Percentiles rank a stretch among this genome's conserved stretches.
Conservation (phyloP, 2,329 filamentous ascomycete species). For the Fusarium redolens region DNA sequence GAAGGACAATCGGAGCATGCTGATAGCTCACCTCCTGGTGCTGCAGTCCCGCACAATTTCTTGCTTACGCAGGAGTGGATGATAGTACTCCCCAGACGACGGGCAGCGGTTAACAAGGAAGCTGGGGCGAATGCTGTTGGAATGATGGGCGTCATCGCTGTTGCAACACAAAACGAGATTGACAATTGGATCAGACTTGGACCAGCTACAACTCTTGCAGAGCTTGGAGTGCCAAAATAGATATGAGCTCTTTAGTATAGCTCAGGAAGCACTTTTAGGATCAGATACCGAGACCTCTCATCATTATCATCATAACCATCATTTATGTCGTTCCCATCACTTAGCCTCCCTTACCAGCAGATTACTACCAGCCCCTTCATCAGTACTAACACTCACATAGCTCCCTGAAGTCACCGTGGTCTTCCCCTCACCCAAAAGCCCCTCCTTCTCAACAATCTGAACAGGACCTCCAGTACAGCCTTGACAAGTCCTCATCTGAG, state of each 20-base stretch:
- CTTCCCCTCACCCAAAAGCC: neutral
- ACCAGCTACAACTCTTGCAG: neutral
- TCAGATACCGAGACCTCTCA: accelerated
- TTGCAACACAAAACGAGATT: neutral
- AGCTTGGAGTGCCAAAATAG: neutral
- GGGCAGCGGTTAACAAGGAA: neutral
- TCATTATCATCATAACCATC: neutral
- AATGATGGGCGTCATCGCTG: neutral
- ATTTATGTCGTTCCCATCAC: accelerated
- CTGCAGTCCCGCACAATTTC: neutral
- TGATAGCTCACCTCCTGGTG: accelerated
- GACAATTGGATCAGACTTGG: neutral
- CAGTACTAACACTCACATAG: neutral
- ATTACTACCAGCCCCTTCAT: neutral
- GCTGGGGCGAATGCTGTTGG: neutral
- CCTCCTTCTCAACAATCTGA: neutral
- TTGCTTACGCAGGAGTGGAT: neutral
- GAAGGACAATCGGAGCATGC: neutral
- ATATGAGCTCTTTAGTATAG: accelerated
- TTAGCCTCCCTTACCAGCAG: accelerated
- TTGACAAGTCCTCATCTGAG: neutral
- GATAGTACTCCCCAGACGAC: neutral
- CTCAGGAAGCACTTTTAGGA: neutral
- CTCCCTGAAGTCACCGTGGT: neutral
- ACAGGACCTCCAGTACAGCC: neutral